Evolutionary conservation across 1,284 basidiomycete species (phyloP), one percentile per base, ranked within the genome.

Genomic region (Puccinia coronata): DNA sequence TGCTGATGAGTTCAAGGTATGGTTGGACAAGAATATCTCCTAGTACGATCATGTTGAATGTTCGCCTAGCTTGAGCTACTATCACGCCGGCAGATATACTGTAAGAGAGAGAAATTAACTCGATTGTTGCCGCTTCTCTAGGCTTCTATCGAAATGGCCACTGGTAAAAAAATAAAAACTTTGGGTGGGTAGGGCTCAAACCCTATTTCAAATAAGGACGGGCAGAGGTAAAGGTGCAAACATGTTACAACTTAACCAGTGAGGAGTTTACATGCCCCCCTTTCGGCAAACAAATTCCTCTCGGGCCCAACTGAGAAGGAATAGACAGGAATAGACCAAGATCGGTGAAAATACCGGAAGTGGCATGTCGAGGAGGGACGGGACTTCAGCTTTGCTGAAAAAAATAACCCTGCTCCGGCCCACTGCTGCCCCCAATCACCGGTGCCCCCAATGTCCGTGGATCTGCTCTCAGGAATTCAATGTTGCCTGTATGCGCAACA

Each of bases 61-160:
- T 55, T 72, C 70, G 49, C 47, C 70, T 55, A 72, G 47, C 49
- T 72, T 57, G 55, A 25, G 70, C 67, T 72, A n/a, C n/a, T n/a
- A 39, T 41, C 28, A 41, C 34, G 31, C 70, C 28, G 70, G 34
- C 34, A 72, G 23, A 72, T 39, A 72, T 36, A 72, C 28, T 47
- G 51, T 20, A 55, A 72, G 39, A 43, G 49, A 72, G 49, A 72
- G 51, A 55, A 72, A 72, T 36, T 41, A 14, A 25, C 25, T 72
- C 18, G 25, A 55, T 72, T 72, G 34, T 72, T 72, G 41, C 70
- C 70, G 70, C 70, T 39, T n/a, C n/a, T n/a, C n/a, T n/a, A n/a
- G n/a, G n/a, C n/a, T 72, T 25, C 28, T 39, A 51, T 72, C 57
- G 49, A 53, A 72, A 55, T 51, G 51, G 31, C 34, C 70, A n/a